Base-by-base conservation (phyloP, 305 asterid species). In the Stenogyne calaminthoides region DNA sequence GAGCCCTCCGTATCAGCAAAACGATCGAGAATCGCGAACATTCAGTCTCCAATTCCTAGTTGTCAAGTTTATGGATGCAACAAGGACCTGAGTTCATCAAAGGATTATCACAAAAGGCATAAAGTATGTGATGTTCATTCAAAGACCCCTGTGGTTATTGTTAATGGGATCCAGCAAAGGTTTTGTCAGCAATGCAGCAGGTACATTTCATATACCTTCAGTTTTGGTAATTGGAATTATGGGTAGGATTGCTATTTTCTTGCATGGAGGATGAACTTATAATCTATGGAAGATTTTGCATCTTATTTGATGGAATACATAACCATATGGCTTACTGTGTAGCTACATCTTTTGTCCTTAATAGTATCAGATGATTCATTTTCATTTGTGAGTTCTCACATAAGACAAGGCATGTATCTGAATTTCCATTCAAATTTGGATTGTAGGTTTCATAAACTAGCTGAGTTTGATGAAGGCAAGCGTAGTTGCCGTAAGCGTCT, bases 141-240 rank as follows among this genome's bases (percentile, higher is more conserved):
- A 2, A 88, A 88, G 78, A 84, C 90, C 27, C 76, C 91, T 72
- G 77, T 80, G 40, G 96, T 89, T 49, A 67, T 88, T 16, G 92
- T 89, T 27, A 82, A 85, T 47, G 89, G 90, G 69, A 76, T 82
- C 42, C 82, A 84, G 74, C 89, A 89, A 78, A 70, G 96, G 77
- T 89, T 89, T 60, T 89, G 96, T 73, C 96, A 89, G 81, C 96
- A 89, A 76, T 89, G 96, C 73, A 89, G 96, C 87, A 81, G 93
- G 93, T 87, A 57, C 47, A 37, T 36, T 55, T 58, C 19, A 4
- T n/a, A 18, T n/a, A 34, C 10, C 15, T 68, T 49, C 46, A 16
- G 0, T 8, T 18, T 63, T 16, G 11, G 46, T 40, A 19, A 18
- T 54, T 25, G 3, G 1, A 14, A 11, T 42, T 34, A 47, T 49